Evolutionary conservation across 192 early-diverging fungal genomes (phyloP).

Genomic region (Umbelopsis isabellina): DNA sequence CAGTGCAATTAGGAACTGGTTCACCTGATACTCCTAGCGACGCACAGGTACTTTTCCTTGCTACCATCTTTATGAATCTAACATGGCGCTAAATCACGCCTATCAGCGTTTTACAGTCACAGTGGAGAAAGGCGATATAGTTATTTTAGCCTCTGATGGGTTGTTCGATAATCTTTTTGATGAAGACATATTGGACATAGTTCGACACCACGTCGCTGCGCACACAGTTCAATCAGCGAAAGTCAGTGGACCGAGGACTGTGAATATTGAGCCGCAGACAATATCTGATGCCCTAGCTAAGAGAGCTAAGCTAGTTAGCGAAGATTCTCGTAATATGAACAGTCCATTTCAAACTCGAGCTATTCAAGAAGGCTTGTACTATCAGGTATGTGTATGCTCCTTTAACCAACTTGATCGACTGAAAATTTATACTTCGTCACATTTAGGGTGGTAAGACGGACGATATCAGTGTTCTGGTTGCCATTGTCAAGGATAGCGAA

Average conservation of each 20-base stretch:
- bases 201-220: slow-evolving; percentile 49
- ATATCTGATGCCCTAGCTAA: slow-evolving; percentile 82
- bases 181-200: slow-evolving; percentile 93
- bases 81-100: not conserved
- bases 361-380: slow-evolving; percentile 82
- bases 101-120: slow-evolving; percentile 69
- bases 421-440: slow-evolving; percentile 47
- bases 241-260: slow-evolving; percentile 23
- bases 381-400: slow-evolving; percentile 31
- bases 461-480: slow-evolving; percentile 91
- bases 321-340: slow-evolving; percentile 73
- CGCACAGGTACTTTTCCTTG: slow-evolving; percentile 58
- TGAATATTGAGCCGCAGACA: slow-evolving; percentile 63
- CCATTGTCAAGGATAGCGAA: slow-evolving; percentile 78
- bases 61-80: not conserved
- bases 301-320: slow-evolving; percentile 76
- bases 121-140: slow-evolving; percentile 89
- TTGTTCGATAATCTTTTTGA: slow-evolving; percentile 99
- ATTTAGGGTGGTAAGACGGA: slow-evolving; percentile 92
- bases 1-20: slow-evolving; percentile 93
- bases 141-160: slow-evolving; percentile 92
- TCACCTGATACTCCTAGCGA: slow-evolving; percentile 79
- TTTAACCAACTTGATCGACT: not conserved
- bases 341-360: slow-evolving; percentile 94
- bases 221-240: slow-evolving; percentile 24